phyloP scores from a whole-genome alignment of 2,329 filamentous ascomycete species.

The Pestalotiopsis fici region DNA sequence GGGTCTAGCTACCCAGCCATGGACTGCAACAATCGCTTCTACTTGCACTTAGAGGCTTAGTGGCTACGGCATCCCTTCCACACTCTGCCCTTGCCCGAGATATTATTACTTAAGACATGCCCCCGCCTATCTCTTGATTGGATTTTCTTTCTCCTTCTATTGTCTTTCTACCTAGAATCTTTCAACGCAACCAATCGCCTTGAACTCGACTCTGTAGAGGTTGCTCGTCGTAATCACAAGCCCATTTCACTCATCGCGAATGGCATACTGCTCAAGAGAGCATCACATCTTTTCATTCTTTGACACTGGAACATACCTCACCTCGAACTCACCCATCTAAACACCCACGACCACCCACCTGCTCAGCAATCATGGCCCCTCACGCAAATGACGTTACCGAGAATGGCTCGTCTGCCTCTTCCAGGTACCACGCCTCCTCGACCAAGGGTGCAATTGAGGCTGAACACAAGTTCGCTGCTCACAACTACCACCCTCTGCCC shows the following conservation, averaged over 20 bases:
- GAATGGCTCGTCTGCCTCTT: slow-evolving; percentile 33
- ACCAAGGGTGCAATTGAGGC: slow-evolving; percentile 77
- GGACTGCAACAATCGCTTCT: slow-evolving; percentile 38
- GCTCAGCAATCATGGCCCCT: slow-evolving; percentile 51
- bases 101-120: slow-evolving; percentile 29
- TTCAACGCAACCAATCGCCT: not conserved
- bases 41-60: slow-evolving; percentile 64
- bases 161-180: not conserved
- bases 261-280: slow-evolving; percentile 5
- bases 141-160: not conserved
- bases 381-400: slow-evolving; percentile 49
- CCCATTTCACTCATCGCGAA: not conserved
- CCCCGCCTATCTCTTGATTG: slow-evolving; percentile 18
- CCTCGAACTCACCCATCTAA: not conserved
- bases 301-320: slow-evolving; percentile 1
- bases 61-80: slow-evolving; percentile 18
- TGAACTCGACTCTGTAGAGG: not conserved
- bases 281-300: slow-evolving; percentile 4
- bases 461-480: slow-evolving; percentile 85
- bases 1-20: slow-evolving; percentile 8
- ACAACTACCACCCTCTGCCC: slow-evolving; percentile 98
- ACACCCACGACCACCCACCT: not conserved
- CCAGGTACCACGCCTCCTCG: slow-evolving; percentile 72
- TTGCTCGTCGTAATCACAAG: not conserved
- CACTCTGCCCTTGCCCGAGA: slow-evolving; percentile 1